Percentiles rank a stretch among this genome's conserved stretches.
Conservation (phyloP, 2,329 filamentous ascomycete genomes). For the Cylindrodendrum hubeiense region DNA sequence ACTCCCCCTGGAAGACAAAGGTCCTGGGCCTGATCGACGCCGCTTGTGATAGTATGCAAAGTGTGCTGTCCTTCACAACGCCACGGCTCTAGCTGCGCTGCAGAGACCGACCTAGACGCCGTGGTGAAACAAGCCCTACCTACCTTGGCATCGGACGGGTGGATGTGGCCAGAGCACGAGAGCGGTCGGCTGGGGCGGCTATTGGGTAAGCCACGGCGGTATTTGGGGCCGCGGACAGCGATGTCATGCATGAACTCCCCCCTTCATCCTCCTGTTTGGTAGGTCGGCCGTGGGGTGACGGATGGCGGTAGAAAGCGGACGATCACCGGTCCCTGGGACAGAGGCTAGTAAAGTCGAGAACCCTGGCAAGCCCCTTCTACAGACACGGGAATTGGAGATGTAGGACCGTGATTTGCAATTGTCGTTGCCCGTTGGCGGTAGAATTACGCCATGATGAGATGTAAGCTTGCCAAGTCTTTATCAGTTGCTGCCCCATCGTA, state of each 20-base stretch:
- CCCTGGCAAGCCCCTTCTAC: neutral
- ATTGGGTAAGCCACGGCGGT: slow-evolving; percentile 28
- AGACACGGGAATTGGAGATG: slow-evolving; percentile 14
- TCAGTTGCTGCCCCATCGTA: slow-evolving; percentile 38
- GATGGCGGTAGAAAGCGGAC: neutral
- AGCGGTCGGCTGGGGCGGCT: slow-evolving; percentile 34
- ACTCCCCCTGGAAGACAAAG: too few species aligned
- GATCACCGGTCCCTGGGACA: slow-evolving; percentile 9
- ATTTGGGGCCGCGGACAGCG: slow-evolving; percentile 29
- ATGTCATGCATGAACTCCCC: slow-evolving; percentile 46
- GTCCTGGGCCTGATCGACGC: neutral
- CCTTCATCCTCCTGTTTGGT: slow-evolving; percentile 17
- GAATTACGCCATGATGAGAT: slow-evolving; percentile 26
- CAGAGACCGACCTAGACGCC: slow-evolving; percentile 14
- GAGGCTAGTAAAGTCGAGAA: slow-evolving; percentile 19
- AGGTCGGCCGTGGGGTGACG: slow-evolving; percentile 12
- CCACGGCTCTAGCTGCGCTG: slow-evolving; percentile 20
- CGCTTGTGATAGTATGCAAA: slow-evolving; percentile 21
- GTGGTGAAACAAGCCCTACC: slow-evolving; percentile 28
- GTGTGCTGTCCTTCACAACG: slow-evolving; percentile 19
- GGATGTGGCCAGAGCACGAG: slow-evolving; percentile 24
- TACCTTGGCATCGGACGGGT: slow-evolving; percentile 22
- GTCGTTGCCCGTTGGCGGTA: slow-evolving; percentile 3
- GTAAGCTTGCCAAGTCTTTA: slow-evolving; percentile 35
- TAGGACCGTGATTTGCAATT: slow-evolving; percentile 14